Base-by-base conservation (phyloP, 2,329 filamentous ascomycete genomes). In the Pezicula rhizophila region DNA sequence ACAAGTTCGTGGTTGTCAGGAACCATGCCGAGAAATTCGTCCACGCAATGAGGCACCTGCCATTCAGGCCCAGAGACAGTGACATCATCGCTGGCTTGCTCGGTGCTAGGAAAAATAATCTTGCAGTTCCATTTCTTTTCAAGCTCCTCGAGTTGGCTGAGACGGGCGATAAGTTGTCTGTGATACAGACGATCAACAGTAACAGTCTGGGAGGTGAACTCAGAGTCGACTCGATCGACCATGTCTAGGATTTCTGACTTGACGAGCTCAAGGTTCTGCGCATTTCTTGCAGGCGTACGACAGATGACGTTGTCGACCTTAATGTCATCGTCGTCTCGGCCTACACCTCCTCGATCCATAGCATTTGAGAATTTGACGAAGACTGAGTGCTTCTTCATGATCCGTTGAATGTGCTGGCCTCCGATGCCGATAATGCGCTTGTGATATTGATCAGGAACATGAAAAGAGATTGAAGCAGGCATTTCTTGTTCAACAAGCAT, bases 91-190 rank as follows among this genome's bases (percentile, higher is more conserved):
- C 92, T 97, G 18, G 93, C 93, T 69, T 95, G 87, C 68, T 99
- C 93, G 8, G 93, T 97, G 70, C 91, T 96, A 7, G 93, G 93
- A 66, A 99, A 99, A 59, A 90, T 88, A 64, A 99, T 95, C 75
- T 97, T 97, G 83, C 93, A 99, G 68, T 97, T 97, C 86, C 91
- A 97, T 71, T 96, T 96, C 77, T 95, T 95, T 74, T 99, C 93
- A 45, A 99, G 77, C 59, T 93, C 89, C 57, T 97, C 92, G 50
- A 99, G 89, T 63, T 96, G 89, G 40, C 80, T 75, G 56, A 97
- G 84, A 51, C 91, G 89, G 51, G 88, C 80, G 65, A 99, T 86
- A 52, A 99, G 82, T 70, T 96, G 89, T 56, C 93, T 88, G 64
- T 99, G 93, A 66, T 96, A 96, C 49, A 99, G 77, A 46, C 93